Conservation (phyloP, 257 asterid species). For the Petunia axillaris region DNA sequence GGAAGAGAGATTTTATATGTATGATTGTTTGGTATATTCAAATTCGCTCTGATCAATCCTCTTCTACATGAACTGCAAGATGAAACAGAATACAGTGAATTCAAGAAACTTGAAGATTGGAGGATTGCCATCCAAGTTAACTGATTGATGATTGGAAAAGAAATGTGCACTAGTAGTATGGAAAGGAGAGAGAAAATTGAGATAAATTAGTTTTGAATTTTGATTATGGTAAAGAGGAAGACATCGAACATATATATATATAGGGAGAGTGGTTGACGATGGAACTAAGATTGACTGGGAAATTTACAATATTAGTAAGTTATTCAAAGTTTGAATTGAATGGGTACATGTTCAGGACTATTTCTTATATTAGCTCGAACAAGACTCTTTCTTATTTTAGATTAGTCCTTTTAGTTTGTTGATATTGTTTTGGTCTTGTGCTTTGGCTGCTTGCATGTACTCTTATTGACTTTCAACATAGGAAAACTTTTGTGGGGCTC, state of each 20-base stretch:
- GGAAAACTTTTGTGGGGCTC: not conserved
- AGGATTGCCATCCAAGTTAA: not conserved
- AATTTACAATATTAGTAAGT: not conserved
- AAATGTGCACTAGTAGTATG: not conserved
- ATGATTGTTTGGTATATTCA: not conserved
- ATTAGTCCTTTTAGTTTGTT: not conserved
- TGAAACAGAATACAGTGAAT: not conserved
- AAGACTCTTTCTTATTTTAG: constrained; percentile 19
- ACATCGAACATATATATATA: not conserved
- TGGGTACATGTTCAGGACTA: not conserved
- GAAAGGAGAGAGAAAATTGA: no score
- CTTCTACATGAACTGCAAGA: not conserved
- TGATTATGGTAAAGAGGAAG: not conserved
- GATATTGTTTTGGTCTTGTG: no score
- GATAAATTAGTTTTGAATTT: not conserved
- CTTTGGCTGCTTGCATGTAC: not conserved
- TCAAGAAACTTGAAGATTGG: constrained; percentile 13
- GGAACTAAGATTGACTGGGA: not conserved
- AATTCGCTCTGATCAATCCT: not conserved
- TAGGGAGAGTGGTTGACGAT: not conserved
- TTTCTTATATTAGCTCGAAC: not conserved
- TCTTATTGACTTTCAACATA: constrained; percentile 18
- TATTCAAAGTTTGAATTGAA: constrained; percentile 19
- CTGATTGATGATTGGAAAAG: not conserved
- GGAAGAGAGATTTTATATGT: constrained; percentile 1